Base-by-base conservation (phyloP, 176 grass and related monocot genomes). In the Hsuehochloa calcarea region DNA sequence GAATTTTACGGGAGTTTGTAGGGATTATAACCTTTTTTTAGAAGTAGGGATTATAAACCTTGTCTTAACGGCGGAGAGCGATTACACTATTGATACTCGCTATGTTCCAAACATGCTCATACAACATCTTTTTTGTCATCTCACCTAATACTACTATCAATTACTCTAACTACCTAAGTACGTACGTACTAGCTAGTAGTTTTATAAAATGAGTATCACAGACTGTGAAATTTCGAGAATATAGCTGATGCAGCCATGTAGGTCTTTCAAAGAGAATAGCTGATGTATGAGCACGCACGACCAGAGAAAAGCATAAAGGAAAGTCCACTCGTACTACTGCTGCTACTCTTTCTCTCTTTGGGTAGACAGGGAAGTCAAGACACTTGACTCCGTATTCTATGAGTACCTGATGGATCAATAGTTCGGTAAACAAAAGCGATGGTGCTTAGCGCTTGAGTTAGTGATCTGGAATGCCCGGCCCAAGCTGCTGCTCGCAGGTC, bases 201-300 rank as follows among this genome's bases (percentile, higher is more conserved):
- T 51, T 31, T 31, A 73, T 4, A 34, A 47, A 51, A 51, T 15
- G 14, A 20, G 25, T 19, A 16, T 31, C 70, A 62, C n/a, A 5
- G 17, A 63, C 41, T 67, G 22, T 41, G 15, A 20, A n/a, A 74
- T 8, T 60, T 35, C 6, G 3, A 70, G 45, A 73, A 80, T 43
- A 52, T 85, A 41, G 44, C 70, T 19, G 45, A 34, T 34, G 25
- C 4, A 8, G 27, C 2, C 14, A 5, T 20, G 62, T 3, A 6
- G 23, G 13, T 16, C 45, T 51, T 51, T 73, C 46, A 12, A 9
- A 46, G 70, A 34, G 70, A 73, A 73, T 59, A 14, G 56, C 10
- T 86, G 77, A 66, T 12, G 77, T 41, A 64, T 11, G 58, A 71
- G 35, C 68, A n/a, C 4, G 77, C 79, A 80, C 69, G 77, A 70